A percentile compares a stretch with the other conserved stretches of the same genome.
Conservation (phyloP, 805 yeast genomes). For the Candida ortonii region DNA sequence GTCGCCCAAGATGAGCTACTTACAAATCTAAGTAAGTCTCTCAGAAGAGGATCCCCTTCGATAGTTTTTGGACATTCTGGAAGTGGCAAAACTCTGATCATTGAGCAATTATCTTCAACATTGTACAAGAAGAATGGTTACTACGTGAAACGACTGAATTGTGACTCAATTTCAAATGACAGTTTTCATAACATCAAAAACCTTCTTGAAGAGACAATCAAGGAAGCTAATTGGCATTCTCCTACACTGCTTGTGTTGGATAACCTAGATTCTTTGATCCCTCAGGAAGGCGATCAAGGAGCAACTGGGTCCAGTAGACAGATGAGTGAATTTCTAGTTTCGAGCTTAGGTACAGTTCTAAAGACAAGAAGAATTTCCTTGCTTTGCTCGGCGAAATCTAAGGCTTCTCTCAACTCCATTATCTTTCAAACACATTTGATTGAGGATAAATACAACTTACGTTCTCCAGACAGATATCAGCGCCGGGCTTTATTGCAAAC, state of each 20-base stretch:
- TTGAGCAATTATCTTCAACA: conserved; percentile 39
- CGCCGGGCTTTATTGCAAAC: conserved; percentile 38
- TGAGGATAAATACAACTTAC: conserved; percentile 57
- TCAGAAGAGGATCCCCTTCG: conserved; percentile 47
- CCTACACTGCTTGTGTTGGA: conserved; percentile 78
- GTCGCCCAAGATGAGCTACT: conserved; percentile 58
- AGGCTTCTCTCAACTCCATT: conserved; percentile 58
- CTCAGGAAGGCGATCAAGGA: conserved; percentile 56
- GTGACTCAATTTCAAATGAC: conserved; percentile 59
- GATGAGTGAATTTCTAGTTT: conserved; percentile 55
- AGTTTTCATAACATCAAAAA: conserved; percentile 43
- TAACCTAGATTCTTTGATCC: conserved; percentile 68
- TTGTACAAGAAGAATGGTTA: conserved; percentile 42
- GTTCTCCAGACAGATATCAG: conserved; percentile 63
- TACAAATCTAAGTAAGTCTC: conserved; percentile 36
- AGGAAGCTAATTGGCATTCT: conserved; percentile 57
- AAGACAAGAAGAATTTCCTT: conserved; percentile 51
- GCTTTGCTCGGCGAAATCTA: conserved; percentile 61
- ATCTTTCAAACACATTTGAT: conserved; percentile 68
- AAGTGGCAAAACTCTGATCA: conserved; percentile 69
- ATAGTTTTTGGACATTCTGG: conserved; percentile 75
- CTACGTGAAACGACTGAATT: conserved; percentile 45
- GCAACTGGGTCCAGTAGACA: conserved; percentile 64
- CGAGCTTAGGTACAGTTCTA: conserved; percentile 42
- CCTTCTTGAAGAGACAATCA: conserved; percentile 49